Evolutionary conservation across 2,329 filamentous ascomycete genomes (phyloP).

Genomic region (Hymenoscyphus scutula): DNA sequence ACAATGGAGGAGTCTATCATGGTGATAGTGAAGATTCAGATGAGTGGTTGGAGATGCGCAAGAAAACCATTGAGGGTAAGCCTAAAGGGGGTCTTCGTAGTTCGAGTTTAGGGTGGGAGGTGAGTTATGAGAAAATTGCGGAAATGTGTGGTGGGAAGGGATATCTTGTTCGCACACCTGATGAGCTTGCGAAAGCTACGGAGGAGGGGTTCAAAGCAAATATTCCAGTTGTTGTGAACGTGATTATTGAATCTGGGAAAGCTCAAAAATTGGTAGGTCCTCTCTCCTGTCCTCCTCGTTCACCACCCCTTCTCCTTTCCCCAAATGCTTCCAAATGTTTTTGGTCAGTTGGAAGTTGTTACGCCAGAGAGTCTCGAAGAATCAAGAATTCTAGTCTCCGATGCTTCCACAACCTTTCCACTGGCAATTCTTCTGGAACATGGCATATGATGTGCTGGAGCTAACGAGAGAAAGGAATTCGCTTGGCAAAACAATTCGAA

Average conservation of each 20-base stretch:
- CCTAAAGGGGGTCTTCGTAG: slow-evolving; percentile 42
- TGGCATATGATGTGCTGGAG: slow-evolving; percentile 10
- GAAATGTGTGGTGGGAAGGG: slow-evolving; percentile 54
- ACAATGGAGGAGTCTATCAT: slow-evolving; percentile 53
- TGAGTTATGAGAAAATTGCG: slow-evolving; percentile 53
- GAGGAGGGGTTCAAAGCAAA: slow-evolving; percentile 47
- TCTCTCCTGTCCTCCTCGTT: background rate
- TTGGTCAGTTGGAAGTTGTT: background rate
- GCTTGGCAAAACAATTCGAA: slow-evolving; percentile 36
- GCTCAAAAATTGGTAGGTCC: slow-evolving; percentile 40
- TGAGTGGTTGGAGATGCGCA: slow-evolving; percentile 45
- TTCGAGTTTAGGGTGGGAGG: slow-evolving; percentile 52
- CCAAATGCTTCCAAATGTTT: background rate
- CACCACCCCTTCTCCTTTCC: background rate
- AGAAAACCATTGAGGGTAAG: slow-evolving; percentile 36
- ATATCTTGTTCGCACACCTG: slow-evolving; percentile 49
- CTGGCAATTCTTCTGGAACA: background rate
- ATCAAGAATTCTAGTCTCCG: background rate
- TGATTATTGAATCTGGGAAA: slow-evolving; percentile 52
- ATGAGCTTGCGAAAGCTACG: slow-evolving; percentile 50
- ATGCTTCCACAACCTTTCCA: background rate
- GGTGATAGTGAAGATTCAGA: slow-evolving; percentile 41
- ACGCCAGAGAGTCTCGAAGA: background rate
- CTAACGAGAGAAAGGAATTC: slow-evolving; percentile 27
- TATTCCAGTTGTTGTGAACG: slow-evolving; percentile 52